A percentile compares a stretch with the other conserved stretches of the same genome.
Conservation (phyloP, 768 basidiomycete genomes). For the Tulasnella sp. region DNA sequence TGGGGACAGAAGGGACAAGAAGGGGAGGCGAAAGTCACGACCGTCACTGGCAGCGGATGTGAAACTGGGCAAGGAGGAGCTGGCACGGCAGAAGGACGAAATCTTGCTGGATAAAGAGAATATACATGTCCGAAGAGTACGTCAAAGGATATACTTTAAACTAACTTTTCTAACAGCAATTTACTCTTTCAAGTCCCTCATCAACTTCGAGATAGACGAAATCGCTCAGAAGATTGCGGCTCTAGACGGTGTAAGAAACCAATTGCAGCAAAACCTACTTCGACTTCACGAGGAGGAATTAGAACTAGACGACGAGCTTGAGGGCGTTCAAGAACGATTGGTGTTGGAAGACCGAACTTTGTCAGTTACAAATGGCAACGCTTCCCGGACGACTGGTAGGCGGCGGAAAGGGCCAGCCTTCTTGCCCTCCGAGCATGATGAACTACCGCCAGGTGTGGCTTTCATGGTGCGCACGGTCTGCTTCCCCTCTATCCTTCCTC, state of each 20-base stretch:
- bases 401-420: conserved; percentile 69
- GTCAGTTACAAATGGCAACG: conserved; percentile 24
- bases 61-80: conserved; percentile 71
- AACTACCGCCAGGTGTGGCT: conserved; percentile 84
- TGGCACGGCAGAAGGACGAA: conserved; percentile 73
- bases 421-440: conserved; percentile 93
- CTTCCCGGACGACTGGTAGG: conserved; percentile 22
- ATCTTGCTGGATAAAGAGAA: conserved; percentile 90
- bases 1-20: conserved; percentile 41
- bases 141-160: conserved; percentile 24
- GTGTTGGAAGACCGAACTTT: conserved; percentile 50
- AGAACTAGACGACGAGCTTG: conserved; percentile 91
- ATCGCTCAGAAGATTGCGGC: conserved; percentile 84
- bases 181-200: conserved; percentile 48
- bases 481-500: conserved; percentile 2
- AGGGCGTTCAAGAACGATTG: conserved; percentile 79
- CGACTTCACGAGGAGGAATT: conserved; percentile 90
- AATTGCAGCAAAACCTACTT: conserved; percentile 72
- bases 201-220: conserved; percentile 79
- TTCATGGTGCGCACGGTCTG: conserved; percentile 89
- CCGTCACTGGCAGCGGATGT: conserved; percentile 24
- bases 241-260: conserved; percentile 66
- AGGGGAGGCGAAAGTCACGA: conserved; percentile 42
- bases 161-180: conserved; percentile 16
- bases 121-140: conserved; percentile 73